Evolutionary conservation across 345 rosid genomes (phyloP).

Genomic region (Populus deltoides): DNA sequence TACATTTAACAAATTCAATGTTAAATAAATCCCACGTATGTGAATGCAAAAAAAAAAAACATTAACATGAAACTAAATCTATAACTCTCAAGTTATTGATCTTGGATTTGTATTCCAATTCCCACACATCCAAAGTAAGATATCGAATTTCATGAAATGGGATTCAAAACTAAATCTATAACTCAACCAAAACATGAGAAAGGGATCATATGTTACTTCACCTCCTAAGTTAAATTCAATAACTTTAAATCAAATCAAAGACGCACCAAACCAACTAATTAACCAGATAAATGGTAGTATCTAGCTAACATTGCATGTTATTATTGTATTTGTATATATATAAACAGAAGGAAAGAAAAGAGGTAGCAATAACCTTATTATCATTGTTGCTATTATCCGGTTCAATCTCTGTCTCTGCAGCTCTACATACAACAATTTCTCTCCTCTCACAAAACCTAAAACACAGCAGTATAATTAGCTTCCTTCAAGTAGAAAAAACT

Average conservation of each 20-base stretch:
- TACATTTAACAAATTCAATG: constrained; percentile 8
- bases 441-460: constrained; percentile 46
- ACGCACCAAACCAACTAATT: background rate
- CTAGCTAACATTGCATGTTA: too few relatives aligned
- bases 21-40: background rate
- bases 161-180: background rate
- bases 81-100: too few relatives aligned
- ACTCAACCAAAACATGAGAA: background rate
- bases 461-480: constrained; percentile 15
- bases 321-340: too few relatives aligned
- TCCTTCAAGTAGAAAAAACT: background rate
- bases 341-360: background rate
- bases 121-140: background rate
- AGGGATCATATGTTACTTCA: too few relatives aligned
- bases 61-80: background rate
- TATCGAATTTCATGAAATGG: background rate
- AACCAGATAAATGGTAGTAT: background rate
- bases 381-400: constrained; percentile 66
- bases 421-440: constrained; percentile 46
- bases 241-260: background rate
- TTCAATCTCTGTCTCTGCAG: constrained; percentile 57
- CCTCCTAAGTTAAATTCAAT: too few relatives aligned
- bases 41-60: background rate
- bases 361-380: constrained; percentile 47
- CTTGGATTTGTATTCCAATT: too few relatives aligned